phyloP scores from a whole-genome alignment of 2,329 filamentous ascomycete genomes.

The Pseudopithomyces chartarum region DNA sequence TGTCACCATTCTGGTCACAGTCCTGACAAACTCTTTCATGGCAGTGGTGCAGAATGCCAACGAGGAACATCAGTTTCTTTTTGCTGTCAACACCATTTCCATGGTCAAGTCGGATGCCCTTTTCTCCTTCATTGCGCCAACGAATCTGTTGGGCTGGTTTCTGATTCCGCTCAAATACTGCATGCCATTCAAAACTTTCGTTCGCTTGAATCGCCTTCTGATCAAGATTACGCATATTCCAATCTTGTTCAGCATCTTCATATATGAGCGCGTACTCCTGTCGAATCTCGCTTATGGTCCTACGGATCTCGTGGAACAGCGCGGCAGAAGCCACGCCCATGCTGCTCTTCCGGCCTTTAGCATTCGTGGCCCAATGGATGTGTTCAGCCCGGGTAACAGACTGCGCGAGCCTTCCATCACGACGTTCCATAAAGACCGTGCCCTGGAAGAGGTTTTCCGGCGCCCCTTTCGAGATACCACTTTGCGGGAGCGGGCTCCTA shows the following conservation, averaged over 20 bases:
- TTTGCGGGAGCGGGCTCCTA: slow-evolving; percentile 28
- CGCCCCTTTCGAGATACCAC: slow-evolving; percentile 66
- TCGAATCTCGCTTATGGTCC: slow-evolving; percentile 78
- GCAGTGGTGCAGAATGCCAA: slow-evolving; percentile 90
- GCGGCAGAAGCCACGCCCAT: slow-evolving; percentile 63
- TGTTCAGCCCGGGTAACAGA: slow-evolving; percentile 73
- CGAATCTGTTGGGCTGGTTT: slow-evolving; percentile 89
- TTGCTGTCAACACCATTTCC: slow-evolving; percentile 94
- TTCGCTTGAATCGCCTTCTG: slow-evolving; percentile 83
- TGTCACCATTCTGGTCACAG: slow-evolving; percentile 91
- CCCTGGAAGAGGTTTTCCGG: slow-evolving; percentile 89
- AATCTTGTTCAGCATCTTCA: slow-evolving; percentile 81
- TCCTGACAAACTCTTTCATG: slow-evolving; percentile 97
- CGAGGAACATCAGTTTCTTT: slow-evolving; percentile 89
- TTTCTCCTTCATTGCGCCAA: slow-evolving; percentile 90
- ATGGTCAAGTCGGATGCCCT: slow-evolving; percentile 98
- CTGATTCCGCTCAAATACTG: slow-evolving; percentile 81
- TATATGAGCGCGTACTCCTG: slow-evolving; percentile 83
- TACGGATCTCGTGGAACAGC: slow-evolving; percentile 81
- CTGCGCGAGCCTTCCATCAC: slow-evolving; percentile 85
- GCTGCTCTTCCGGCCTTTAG: slow-evolving; percentile 55
- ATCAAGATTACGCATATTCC: slow-evolving; percentile 93
- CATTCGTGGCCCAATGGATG: slow-evolving; percentile 50
- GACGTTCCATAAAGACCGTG: slow-evolving; percentile 87
- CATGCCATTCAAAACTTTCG: slow-evolving; percentile 79